These are phyloP conservation scores for Auricularia sp. DNA, from an alignment of 768 basidiomycete genomes.

Conservation along the genomic window DNA sequence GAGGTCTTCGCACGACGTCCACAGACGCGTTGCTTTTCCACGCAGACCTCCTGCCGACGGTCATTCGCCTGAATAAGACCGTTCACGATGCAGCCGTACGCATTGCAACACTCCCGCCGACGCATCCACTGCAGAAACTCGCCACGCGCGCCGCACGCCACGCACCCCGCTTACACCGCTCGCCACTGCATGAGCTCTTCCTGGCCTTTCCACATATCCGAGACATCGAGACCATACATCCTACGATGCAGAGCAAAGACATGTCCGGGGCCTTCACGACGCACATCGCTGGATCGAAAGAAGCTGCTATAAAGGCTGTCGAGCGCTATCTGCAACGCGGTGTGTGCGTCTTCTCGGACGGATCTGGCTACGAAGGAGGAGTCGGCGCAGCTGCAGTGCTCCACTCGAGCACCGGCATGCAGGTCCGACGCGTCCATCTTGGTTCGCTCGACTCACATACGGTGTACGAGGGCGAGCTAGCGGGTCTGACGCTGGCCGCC, in stretches of 20 bases:
- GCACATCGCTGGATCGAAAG: conserved; percentile 1
- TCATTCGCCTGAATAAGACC: neutral
- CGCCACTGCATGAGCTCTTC: conserved; percentile 3
- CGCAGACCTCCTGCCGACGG: conserved; percentile 3
- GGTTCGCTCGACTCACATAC: neutral
- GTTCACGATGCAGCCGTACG: neutral
- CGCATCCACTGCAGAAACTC: neutral
- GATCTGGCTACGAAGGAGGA: neutral
- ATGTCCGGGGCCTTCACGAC: neutral
- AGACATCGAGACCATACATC: conserved; percentile 1
- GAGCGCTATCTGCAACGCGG: too few relatives aligned
- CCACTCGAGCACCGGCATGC: too few relatives aligned
- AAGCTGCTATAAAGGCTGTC: neutral
- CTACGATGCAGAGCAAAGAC: neutral
- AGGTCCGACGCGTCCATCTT: neutral
- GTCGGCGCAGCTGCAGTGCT: too few relatives aligned
- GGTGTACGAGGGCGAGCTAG: neutral
- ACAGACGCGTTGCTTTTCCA: conserved; percentile 2
- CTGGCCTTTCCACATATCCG: neutral
- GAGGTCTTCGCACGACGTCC: conserved; percentile 1
- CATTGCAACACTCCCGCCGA: neutral
- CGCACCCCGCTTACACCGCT: neutral
- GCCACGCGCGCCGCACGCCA: neutral
- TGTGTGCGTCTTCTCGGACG: conserved; percentile 1
- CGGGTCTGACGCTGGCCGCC: neutral